Base-by-base conservation (phyloP, 1,284 basidiomycete genomes). In the Ustilago xerochloae region DNA sequence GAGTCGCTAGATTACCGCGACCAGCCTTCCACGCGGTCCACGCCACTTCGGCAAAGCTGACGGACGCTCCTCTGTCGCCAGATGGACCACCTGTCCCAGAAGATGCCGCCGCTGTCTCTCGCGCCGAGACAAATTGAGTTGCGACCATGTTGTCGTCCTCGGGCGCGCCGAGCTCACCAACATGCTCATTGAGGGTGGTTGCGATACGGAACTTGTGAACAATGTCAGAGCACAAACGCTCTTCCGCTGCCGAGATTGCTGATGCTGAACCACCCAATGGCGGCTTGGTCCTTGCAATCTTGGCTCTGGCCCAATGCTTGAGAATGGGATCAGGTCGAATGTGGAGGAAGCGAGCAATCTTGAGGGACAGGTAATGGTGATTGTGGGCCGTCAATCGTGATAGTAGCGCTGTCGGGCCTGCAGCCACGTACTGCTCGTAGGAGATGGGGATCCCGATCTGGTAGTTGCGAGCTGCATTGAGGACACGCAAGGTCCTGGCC, bases 11-110 rank as follows among this genome's bases (percentile, higher is more conserved):
- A 38, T 90, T 89, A 0, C 89, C 88, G 49, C 94, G 86, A 0
- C 97, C 96, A 3, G 91, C 90, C 82, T 94, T 92, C 94, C 94
- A 98, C 20, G 96, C 95, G 39, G 91, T 90, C 84, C 90, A 90
- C 0, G 97, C 95, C 76, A 99, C 95, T 71, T 97, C 96, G 10
- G 95, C 94, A 84, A 94, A 97, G 81, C 92, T 94, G 24, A 97
- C 92, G 3, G 81, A 69, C 10, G 66, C 66, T 15, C 52, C 66
- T 24, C 61, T 15, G 6, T 63, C 45, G 35, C 51, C 28, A 0
- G 51, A 28, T 5, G 45, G 24, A 9, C 56, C 38, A 36, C 22
- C 30, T 8, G 7, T 26, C 24, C 56, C 41, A 16, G 60, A 59
- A 16, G 49, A 4, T 5, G 28, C 1, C 0, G 59, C 15, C 1